Evolutionary conservation across 495 filamentous ascomycete species (phyloP), one percentile per base, ranked within the genome.

Genomic region (Sabuloglossum arenarium): DNA sequence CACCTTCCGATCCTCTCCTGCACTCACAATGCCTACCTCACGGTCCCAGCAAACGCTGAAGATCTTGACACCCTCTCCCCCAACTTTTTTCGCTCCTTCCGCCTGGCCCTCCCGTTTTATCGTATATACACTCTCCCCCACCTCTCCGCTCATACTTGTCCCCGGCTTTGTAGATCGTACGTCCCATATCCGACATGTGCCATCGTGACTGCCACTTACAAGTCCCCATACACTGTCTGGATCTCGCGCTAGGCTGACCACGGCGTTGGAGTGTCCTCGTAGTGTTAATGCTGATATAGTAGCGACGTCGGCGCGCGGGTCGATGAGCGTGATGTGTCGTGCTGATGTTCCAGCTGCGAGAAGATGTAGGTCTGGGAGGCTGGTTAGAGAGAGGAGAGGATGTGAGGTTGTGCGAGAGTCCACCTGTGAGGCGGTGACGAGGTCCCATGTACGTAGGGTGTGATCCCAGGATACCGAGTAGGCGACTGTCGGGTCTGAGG

Each of bases 111-210:
- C 81, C 42, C 91, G 75, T 61, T 82, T 73, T 61, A 96, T 82
- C 19, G 80, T 75, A 68, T 90, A 91, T 19, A 91, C 81, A 59
- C 80, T 78, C 68, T 93, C 81, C 56, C 86, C 79, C 23, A 93
- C 81, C 63, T 74, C 69, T 30, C 82, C 62, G n/a, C 70, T 21
- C 10, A 57, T 68, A 30, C 70, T 73, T 58, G 73, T 74, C 56
- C 78, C 84, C 0, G 72, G 75, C 61, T 79, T 80, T 59, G 76
- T 79, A 53, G 77, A 78, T 31, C 91, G 74, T 59, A 96, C 76
- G 73, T 98, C 91, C 91, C 91, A 98, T 34, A 96, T 75, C 37
- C 86, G 75, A 66, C 82, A 86, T 10, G 87, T 94, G 3, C 91
- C 88, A 67, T 98, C 91, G 69, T 91, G 84, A 27, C 80, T 81